Evolutionary conservation across 306 rosid genomes (phyloP), one percentile per base, ranked within the genome.

Genomic region (Phaseolus lunatus): DNA sequence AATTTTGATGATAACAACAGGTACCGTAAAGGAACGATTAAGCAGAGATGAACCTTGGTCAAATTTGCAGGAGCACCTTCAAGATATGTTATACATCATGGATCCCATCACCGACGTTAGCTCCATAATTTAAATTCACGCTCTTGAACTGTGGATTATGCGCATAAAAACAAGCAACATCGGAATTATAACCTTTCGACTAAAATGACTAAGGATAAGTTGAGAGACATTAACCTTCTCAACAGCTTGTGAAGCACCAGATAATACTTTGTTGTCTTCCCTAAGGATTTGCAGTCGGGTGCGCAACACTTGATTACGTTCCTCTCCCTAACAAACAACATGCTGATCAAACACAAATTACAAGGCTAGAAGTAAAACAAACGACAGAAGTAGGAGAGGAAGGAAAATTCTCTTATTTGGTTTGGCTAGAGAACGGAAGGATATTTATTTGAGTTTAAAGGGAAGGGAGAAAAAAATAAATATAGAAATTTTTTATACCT

Each of bases 241-340:
- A 33, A 82, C 64, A 63, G 82, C 82, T 33, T 72, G 57, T 52
- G 79, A 77, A 71, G 75, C 79, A 45, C 53, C 79, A 23, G 82
- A 77, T 56, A 63, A 23, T 29, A 33, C 75, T 71, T 77, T 82
- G 70, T 63, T 78, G 79, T 70, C 87, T 81, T 85, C 81, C 83
- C 57, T 92, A 29, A 90, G 85, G 49, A 22, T 61, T 76, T 88
- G 85, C 43, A 90, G 63, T 31, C 75, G 87, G 22, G 75, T 78
- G 22, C 83, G 86, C 49, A 59, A 49, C 74, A 41, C 68, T 49
- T 62, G 82, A 79, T 89, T 92, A 73, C 78, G 86, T 68, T 87
- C 87, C 83, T 87, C 89, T n/a, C 83, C 96, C 97, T 92, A 70
- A 20, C 8, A 57, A 68, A 63, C 14, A 14, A 43, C 33, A 50